Evolutionary conservation across 371 early-diverging fungal genomes (phyloP).

Genomic region (Dipsacomyces acuminosporus): DNA sequence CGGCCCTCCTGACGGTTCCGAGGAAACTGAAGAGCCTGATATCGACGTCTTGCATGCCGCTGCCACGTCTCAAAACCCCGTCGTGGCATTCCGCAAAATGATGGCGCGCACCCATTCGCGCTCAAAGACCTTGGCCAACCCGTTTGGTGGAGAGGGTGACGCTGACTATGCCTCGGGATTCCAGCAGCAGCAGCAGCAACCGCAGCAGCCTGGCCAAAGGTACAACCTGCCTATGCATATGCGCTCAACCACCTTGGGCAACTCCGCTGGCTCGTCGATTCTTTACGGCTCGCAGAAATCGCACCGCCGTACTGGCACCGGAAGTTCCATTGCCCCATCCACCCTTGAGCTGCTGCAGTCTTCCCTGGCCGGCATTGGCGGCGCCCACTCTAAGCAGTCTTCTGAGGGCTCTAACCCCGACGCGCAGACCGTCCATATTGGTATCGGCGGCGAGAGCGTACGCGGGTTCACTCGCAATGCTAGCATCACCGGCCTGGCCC

Average conservation of each 20-base stretch:
- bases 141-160: conserved; percentile 10
- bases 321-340: not conserved
- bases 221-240: not conserved
- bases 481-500: conserved; percentile 4
- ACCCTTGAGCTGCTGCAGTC: not conserved
- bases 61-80: conserved; percentile 38
- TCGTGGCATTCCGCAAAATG: conserved; percentile 41
- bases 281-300: not conserved
- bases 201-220: not conserved
- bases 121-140: conserved; percentile 44
- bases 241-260: not conserved
- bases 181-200: not conserved
- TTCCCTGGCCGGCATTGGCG: not conserved
- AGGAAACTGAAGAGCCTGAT: conserved; percentile 26
- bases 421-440: conserved; percentile 13
- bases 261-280: not conserved
- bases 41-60: conserved; percentile 43
- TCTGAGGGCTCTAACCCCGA: conserved; percentile 5
- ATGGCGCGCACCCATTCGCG: conserved; percentile 47
- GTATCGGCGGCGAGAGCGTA: conserved; percentile 37
- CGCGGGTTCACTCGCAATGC: conserved; percentile 2
- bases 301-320: not conserved
- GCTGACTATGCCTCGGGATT: not conserved
- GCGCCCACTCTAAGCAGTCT: conserved; percentile 11
- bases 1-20: conserved; percentile 33